phyloP scores from a whole-genome alignment of 2,329 filamentous ascomycete genomes.

The Trichophyton equinum region DNA sequence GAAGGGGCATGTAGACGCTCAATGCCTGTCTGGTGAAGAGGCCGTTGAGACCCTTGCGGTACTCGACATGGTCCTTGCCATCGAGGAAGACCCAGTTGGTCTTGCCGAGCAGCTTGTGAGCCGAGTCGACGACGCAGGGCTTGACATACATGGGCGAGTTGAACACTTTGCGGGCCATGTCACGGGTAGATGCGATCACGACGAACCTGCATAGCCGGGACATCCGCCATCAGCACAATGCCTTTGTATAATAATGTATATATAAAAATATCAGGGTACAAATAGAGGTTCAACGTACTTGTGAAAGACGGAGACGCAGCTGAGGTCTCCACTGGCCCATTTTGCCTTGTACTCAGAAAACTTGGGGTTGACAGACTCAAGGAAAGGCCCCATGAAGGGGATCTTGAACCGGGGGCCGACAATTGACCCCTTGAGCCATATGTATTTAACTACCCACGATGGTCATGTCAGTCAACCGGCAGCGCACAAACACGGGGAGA shows the following conservation, averaged over 20 bases:
- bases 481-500: no score
- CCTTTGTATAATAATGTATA: neutral
- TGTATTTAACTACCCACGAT: conserved; percentile 52
- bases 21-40: conserved; percentile 88
- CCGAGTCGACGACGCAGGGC: conserved; percentile 89
- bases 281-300: conserved; percentile 50
- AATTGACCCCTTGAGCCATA: conserved; percentile 62
- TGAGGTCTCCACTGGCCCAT: conserved; percentile 81
- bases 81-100: conserved; percentile 97
- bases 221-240: neutral
- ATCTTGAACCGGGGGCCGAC: conserved; percentile 62
- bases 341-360: conserved; percentile 85
- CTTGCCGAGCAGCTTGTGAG: conserved; percentile 80
- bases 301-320: conserved; percentile 98
- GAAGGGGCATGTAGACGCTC: conserved; percentile 74
- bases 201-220: conserved; percentile 57
- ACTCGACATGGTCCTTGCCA: conserved; percentile 88
- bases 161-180: conserved; percentile 93
- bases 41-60: conserved; percentile 88
- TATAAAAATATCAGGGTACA: neutral
- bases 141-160: conserved; percentile 88
- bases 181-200: conserved; percentile 86
- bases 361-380: conserved; percentile 81
- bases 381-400: conserved; percentile 88
- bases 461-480: neutral